These are phyloP conservation scores for Carex myosuroides DNA, from an alignment of 176 grass and related monocot species.

Conservation along the genomic window DNA sequence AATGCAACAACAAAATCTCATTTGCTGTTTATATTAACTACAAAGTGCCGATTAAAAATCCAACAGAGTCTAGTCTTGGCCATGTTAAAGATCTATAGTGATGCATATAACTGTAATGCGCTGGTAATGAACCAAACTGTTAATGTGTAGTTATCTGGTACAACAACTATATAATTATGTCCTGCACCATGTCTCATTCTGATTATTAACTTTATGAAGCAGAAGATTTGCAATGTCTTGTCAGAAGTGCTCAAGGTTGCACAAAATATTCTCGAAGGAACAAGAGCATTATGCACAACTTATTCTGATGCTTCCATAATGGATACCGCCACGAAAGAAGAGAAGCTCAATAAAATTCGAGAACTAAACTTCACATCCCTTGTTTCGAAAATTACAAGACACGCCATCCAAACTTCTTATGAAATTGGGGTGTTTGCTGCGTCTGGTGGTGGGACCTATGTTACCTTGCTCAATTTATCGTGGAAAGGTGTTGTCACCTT, in stretches of 20 bases:
- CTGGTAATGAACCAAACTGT: background rate
- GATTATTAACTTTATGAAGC: constrained; percentile 20
- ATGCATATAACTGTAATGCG: background rate
- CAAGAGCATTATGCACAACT: constrained; percentile 52
- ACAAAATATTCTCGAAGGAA: constrained; percentile 71
- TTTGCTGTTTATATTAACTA: constrained; percentile 4
- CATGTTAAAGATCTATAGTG: background rate
- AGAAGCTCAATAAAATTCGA: constrained; percentile 22
- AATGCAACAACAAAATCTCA: background rate
- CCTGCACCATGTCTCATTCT: background rate
- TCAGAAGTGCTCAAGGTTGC: constrained; percentile 47
- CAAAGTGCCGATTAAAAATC: background rate
- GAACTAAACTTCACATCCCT: constrained; percentile 25
- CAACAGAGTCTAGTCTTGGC: background rate
- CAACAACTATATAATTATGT: background rate
- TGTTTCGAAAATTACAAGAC: constrained; percentile 37
- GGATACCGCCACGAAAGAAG: constrained; percentile 26
- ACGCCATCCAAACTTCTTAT: constrained; percentile 54
- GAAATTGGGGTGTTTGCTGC: constrained; percentile 74
- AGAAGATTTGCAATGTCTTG: constrained; percentile 53
- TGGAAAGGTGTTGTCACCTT: constrained; percentile 92
- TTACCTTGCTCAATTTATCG: constrained; percentile 69
- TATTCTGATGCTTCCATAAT: constrained; percentile 51
- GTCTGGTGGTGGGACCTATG: constrained; percentile 68
- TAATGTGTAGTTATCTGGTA: background rate